Evolutionary conservation across 2,329 filamentous ascomycete species (phyloP).

Genomic region (Penicillium paneum): DNA sequence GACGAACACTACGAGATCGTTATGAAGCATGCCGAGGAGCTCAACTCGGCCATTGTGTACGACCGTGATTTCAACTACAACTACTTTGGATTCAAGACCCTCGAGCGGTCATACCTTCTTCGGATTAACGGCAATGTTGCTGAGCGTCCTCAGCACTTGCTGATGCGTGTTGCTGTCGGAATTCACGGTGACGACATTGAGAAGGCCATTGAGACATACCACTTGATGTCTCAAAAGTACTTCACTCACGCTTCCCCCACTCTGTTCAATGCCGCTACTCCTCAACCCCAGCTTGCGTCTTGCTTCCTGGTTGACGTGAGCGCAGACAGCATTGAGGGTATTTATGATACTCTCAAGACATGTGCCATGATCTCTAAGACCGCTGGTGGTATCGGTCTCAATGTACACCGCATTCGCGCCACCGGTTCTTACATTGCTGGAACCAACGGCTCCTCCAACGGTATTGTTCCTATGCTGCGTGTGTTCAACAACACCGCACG

Average conservation of each 20-base stretch:
- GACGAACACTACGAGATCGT: conserved; percentile 85
- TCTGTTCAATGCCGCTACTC: conserved; percentile 96
- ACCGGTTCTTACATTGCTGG: conserved; percentile 97
- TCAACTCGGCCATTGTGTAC: conserved; percentile 98
- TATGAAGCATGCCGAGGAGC: conserved; percentile 92
- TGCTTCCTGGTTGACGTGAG: conserved; percentile 99
- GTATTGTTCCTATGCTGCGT: conserved; percentile 94
- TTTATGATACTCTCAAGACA: conserved; percentile 98
- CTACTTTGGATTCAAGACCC: conserved; percentile 99
- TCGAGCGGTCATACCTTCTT: conserved; percentile 95
- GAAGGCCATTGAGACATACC: conserved; percentile 94
- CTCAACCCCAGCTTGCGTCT: conserved; percentile 88
- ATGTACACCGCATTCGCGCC: conserved; percentile 92
- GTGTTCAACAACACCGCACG: conserved; percentile 99
- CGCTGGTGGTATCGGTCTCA: conserved; percentile 94
- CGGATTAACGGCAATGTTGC: conserved; percentile 94
- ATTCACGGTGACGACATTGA: conserved; percentile 96
- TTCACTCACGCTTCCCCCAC: conserved; percentile 98
- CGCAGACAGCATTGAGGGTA: conserved; percentile 98
- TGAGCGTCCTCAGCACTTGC: conserved; percentile 97
- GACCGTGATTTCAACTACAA: conserved; percentile 99
- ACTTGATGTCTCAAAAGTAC: conserved; percentile 97
- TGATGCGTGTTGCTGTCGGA: conserved; percentile 97
- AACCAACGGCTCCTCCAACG: conserved; percentile 97
- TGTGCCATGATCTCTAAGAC: conserved; percentile 99